phyloP scores from a whole-genome alignment of 495 filamentous ascomycete species.

The Podospora conica region DNA sequence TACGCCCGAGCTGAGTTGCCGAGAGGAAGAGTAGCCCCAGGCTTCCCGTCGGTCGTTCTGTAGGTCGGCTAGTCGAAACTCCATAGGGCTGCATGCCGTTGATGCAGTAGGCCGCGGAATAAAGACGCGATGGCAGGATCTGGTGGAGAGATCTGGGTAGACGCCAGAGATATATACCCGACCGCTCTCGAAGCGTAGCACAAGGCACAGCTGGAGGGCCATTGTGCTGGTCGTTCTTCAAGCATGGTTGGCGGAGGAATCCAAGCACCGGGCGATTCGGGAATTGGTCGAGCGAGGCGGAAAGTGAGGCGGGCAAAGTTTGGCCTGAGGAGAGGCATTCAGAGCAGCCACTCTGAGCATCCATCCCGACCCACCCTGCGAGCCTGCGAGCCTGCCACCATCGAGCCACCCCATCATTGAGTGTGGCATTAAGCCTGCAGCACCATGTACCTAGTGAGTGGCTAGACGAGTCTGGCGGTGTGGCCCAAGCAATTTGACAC shows the following conservation, averaged over 20 bases:
- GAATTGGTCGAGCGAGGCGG: not conserved
- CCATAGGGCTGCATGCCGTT: not conserved
- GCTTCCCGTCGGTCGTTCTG: not conserved
- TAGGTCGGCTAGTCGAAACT: not conserved
- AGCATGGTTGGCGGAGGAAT: not conserved
- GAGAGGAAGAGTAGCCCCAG: not conserved
- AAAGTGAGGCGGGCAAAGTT: not conserved
- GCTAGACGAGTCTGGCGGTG: slow-evolving; percentile 22
- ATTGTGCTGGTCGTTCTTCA: not conserved
- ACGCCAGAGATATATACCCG: not conserved
- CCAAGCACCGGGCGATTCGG: not conserved
- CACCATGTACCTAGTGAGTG: slow-evolving; percentile 15
- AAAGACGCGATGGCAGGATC: not conserved
- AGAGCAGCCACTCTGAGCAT: not conserved
- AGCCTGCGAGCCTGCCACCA: no score
- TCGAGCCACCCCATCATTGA: slow-evolving; percentile 13
- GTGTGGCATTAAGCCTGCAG: slow-evolving; percentile 12
- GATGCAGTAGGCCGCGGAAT: not conserved
- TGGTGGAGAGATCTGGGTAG: not conserved
- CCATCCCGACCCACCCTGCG: not conserved
- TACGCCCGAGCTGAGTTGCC: not conserved
- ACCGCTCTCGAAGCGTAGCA: not conserved
- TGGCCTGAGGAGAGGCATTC: not conserved
- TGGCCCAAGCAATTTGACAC: slow-evolving; percentile 11
- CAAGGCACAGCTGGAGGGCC: not conserved